phyloP scores from a whole-genome alignment of 2,329 filamentous ascomycete genomes.

The Elsinoe necatrix region DNA sequence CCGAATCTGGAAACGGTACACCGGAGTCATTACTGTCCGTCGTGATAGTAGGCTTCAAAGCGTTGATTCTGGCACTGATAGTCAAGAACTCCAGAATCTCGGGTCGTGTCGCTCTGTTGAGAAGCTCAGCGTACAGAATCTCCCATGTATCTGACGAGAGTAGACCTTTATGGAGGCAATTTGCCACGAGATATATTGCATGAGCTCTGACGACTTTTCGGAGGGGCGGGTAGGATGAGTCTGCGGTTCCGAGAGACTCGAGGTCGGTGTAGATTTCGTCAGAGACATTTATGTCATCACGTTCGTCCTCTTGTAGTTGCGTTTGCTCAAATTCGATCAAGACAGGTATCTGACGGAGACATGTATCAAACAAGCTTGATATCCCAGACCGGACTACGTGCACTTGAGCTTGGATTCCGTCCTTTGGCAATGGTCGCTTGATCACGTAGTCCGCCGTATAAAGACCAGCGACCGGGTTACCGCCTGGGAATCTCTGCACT shows the following conservation, averaged over 20 bases:
- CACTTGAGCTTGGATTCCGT: background rate
- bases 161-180: constrained; percentile 30
- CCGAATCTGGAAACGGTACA: background rate
- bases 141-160: constrained; percentile 18
- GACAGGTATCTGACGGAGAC: constrained; percentile 33
- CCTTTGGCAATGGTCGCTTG: background rate
- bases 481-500: background rate
- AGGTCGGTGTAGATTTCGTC: constrained; percentile 35
- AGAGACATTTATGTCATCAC: constrained; percentile 24
- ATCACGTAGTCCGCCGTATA: background rate
- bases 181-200: constrained; percentile 31
- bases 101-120: background rate
- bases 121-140: background rate
- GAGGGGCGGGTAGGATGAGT: constrained; percentile 33
- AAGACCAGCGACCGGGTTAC: background rate
- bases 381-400: constrained; percentile 26
- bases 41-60: background rate
- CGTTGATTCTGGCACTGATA: background rate
- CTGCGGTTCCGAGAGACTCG: constrained; percentile 30
- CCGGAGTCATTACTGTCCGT: background rate
- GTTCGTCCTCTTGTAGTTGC: constrained; percentile 25
- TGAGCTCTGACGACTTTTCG: constrained; percentile 36
- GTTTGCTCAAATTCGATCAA: constrained; percentile 35
- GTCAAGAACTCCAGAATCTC: background rate
- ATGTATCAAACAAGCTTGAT: constrained; percentile 32